A percentile compares a stretch with the other conserved stretches of the same genome.
These are phyloP conservation scores for Candida tallmaniae DNA, from an alignment of 805 yeast genomes.

Conservation along the genomic window DNA sequence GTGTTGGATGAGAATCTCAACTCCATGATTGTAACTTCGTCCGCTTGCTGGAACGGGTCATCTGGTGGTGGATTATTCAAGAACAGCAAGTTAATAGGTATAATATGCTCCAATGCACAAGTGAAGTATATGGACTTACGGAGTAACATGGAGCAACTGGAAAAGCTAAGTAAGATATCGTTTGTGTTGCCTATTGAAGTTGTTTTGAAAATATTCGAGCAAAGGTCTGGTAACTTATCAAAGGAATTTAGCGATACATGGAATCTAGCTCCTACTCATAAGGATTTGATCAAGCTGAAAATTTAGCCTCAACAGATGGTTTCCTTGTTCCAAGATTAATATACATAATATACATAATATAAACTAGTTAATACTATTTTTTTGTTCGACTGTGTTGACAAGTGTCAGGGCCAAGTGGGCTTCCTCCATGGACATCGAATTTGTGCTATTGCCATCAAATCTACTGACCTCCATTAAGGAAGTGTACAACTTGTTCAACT, in stretches of 20 bases:
- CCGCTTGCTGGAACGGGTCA: conserved; percentile 49
- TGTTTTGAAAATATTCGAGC: conserved; percentile 19
- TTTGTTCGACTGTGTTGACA: conserved; percentile 17
- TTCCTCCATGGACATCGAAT: conserved; percentile 17
- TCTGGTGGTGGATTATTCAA: conserved; percentile 44
- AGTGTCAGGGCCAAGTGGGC: conserved; percentile 21
- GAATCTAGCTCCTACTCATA: conserved; percentile 9
- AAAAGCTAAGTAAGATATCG: conserved; percentile 27
- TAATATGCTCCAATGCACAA: conserved; percentile 44
- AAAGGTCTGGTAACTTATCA: neutral
- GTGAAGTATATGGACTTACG: conserved; percentile 19
- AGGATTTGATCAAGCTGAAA: conserved; percentile 2
- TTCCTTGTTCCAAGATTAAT: too few species aligned
- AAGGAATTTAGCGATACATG: conserved; percentile 8
- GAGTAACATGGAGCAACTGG: conserved; percentile 14
- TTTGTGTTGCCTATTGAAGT: conserved; percentile 31
- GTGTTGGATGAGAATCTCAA: neutral
- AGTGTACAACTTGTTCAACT: conserved; percentile 41
- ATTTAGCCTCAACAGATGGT: neutral
- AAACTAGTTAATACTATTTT: conserved; percentile 6
- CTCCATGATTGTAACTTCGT: conserved; percentile 30
- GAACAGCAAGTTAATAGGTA: conserved; percentile 29
- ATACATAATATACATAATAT: neutral
- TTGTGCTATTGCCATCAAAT: conserved; percentile 9
- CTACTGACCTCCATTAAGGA: conserved; percentile 42